Conservation (phyloP, 768 basidiomycete genomes). For the Rickenella mellea region DNA sequence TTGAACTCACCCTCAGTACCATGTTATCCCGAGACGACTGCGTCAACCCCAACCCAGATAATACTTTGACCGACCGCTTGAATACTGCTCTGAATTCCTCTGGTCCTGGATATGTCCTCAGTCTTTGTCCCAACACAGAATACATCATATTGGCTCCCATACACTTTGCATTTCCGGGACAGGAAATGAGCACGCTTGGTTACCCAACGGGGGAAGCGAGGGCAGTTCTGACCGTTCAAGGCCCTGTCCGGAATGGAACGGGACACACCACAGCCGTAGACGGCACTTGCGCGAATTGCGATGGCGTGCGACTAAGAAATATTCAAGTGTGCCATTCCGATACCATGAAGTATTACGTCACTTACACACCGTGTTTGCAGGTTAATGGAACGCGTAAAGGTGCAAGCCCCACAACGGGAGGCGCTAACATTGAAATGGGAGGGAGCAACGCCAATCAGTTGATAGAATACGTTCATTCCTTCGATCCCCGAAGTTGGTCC, state of each 20-base stretch:
- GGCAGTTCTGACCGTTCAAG: slow-evolving; percentile 62
- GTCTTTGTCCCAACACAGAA: slow-evolving; percentile 50
- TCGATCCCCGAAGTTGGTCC: slow-evolving; percentile 73
- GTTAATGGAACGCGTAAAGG: slow-evolving; percentile 63
- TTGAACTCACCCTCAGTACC: no score
- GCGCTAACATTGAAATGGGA: slow-evolving; percentile 81
- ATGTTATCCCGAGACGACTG: no score
- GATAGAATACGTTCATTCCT: slow-evolving; percentile 69
- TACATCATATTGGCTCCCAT: slow-evolving; percentile 64
- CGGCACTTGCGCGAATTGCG: slow-evolving; percentile 52
- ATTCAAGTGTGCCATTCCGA: slow-evolving; percentile 42
- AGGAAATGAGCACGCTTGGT: slow-evolving; percentile 77
- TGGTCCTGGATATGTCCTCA: slow-evolving; percentile 55
- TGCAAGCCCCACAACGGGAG: slow-evolving; percentile 43
- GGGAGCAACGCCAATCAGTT: slow-evolving; percentile 63
- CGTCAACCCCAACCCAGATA: slow-evolving; percentile 42
- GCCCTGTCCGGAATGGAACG: slow-evolving; percentile 47
- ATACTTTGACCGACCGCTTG: slow-evolving; percentile 53
- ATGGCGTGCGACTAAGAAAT: slow-evolving; percentile 55
- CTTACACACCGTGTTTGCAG: slow-evolving; percentile 23
- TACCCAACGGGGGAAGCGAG: slow-evolving; percentile 61
- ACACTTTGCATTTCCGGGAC: slow-evolving; percentile 51
- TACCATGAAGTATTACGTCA: background rate
- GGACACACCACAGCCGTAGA: slow-evolving; percentile 70
- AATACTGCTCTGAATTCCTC: slow-evolving; percentile 57